Evolutionary conservation across 2,329 filamentous ascomycete genomes (phyloP).

Genomic region (Kalaharituber pfeilii): DNA sequence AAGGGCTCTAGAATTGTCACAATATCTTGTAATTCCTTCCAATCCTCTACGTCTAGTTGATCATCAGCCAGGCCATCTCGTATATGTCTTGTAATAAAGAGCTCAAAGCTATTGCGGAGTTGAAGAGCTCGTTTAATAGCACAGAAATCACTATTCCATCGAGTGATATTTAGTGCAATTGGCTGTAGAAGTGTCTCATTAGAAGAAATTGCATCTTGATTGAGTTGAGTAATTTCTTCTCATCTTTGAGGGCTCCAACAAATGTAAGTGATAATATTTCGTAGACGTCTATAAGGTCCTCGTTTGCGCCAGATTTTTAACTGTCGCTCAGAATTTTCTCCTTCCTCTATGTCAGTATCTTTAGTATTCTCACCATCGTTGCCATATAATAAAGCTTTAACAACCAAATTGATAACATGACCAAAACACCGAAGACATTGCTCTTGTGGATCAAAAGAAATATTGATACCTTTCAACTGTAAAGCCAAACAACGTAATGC

Average conservation of each 20-base stretch:
- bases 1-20: neutral
- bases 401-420: constrained; percentile 9
- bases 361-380: neutral
- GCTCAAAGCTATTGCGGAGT: neutral
- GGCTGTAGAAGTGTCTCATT: neutral
- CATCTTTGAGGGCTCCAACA: neutral
- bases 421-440: constrained; percentile 4
- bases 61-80: neutral
- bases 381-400: constrained; percentile 10
- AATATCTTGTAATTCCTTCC: neutral
- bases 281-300: neutral
- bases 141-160: neutral
- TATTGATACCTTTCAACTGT: neutral
- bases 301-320: neutral
- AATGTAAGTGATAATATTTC: neutral
- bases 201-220: neutral
- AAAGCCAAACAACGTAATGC: neutral
- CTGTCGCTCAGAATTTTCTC: no score
- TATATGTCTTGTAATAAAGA: neutral
- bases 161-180: neutral
- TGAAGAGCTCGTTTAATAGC: neutral
- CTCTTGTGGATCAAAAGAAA: neutral
- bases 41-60: neutral
- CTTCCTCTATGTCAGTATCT: neutral
- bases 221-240: neutral